A percentile compares a stretch with the other conserved stretches of the same genome.
Conservation (phyloP, 208 protist genomes). For the Phytomonas sp. region DNA sequence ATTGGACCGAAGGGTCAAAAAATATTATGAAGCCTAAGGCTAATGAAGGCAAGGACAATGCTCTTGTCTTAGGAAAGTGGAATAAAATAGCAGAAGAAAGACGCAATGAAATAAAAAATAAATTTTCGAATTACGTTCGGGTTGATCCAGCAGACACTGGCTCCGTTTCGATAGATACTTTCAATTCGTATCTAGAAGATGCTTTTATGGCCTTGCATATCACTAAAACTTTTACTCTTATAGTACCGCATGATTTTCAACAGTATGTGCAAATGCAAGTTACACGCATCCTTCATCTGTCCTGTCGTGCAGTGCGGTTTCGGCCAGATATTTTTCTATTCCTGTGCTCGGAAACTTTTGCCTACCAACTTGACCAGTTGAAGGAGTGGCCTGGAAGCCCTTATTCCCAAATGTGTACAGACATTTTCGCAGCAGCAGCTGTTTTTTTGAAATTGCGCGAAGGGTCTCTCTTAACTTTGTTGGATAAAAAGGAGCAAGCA, state of each 20-base stretch:
- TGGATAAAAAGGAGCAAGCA: neutral
- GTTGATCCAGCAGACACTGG: neutral
- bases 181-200: neutral
- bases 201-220: neutral
- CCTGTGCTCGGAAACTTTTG: constrained; percentile 9
- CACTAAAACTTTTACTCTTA: neutral
- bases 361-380: constrained; percentile 8
- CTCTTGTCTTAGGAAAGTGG: neutral
- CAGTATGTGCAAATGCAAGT: neutral
- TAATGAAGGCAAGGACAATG: neutral
- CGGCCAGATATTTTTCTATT: constrained; percentile 10
- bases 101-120: neutral
- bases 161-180: neutral
- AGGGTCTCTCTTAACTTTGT: neutral
- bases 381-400: neutral
- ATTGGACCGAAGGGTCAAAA: neutral
- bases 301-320: constrained; percentile 9
- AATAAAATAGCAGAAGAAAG: neutral
- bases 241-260: neutral
- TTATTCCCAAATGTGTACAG: constrained; percentile 8
- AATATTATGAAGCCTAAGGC: neutral
- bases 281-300: neutral
- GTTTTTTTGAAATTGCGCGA: constrained; percentile 9
- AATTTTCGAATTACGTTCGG: neutral
- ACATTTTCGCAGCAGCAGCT: neutral